These are phyloP conservation scores for Ocimum tenuiflorum DNA, from an alignment of 257 asterid species.

Conservation along the genomic window DNA sequence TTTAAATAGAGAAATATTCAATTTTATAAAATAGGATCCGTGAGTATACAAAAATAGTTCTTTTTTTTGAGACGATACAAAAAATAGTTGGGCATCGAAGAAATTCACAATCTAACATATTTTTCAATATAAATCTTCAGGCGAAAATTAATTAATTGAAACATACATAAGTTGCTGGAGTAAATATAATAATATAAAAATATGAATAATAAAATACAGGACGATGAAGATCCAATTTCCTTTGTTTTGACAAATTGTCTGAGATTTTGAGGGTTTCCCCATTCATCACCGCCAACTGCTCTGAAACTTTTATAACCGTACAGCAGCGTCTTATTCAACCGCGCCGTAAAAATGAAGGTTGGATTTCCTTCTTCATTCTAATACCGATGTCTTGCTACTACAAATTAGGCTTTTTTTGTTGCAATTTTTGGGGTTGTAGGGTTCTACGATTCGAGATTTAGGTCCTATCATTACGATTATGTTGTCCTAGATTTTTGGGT, in stretches of 20 bases:
- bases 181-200: too few species aligned
- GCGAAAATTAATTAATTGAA: too few species aligned
- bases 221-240: background rate
- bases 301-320: background rate
- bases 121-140: too few species aligned
- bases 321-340: background rate
- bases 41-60: too few species aligned
- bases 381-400: background rate
- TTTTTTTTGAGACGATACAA: too few species aligned
- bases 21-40: too few species aligned
- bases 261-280: background rate
- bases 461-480: background rate
- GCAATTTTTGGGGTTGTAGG: background rate
- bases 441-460: conserved; percentile 16
- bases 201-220: too few species aligned
- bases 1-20: too few species aligned
- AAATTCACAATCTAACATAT: too few species aligned
- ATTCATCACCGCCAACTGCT: background rate
- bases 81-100: too few species aligned
- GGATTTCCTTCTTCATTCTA: background rate
- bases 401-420: background rate
- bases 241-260: background rate
- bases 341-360: conserved; percentile 24
- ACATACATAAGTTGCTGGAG: too few species aligned
- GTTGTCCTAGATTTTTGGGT: conserved; percentile 13